These are phyloP conservation scores for Leucogyrophana mollusca DNA, from an alignment of 768 basidiomycete species.

Conservation along the genomic window DNA sequence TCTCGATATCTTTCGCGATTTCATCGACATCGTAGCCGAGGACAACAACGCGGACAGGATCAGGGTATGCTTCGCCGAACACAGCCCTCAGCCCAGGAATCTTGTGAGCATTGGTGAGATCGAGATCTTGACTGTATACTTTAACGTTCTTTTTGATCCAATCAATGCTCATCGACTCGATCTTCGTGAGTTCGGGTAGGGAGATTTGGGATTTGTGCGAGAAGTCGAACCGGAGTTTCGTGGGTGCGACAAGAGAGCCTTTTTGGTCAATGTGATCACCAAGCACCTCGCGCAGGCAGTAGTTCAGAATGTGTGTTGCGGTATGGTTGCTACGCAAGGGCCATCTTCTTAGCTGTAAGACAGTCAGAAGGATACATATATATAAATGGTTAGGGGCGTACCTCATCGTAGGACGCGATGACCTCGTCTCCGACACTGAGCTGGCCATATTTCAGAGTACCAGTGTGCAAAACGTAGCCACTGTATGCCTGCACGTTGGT, in stretches of 20 bases:
- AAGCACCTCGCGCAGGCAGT: slow-evolving; percentile 84
- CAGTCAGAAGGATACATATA: neutral
- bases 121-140: slow-evolving; percentile 86
- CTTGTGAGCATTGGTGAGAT: slow-evolving; percentile 72
- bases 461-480: slow-evolving; percentile 94
- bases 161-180: slow-evolving; percentile 79
- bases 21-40: slow-evolving; percentile 87
- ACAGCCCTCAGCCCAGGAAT: slow-evolving; percentile 96
- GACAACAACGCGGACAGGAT: slow-evolving; percentile 94
- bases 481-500: slow-evolving; percentile 91
- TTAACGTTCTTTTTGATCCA: slow-evolving; percentile 91
- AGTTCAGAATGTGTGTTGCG: slow-evolving; percentile 98
- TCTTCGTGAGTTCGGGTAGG: slow-evolving; percentile 72
- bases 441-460: slow-evolving; percentile 84
- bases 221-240: slow-evolving; percentile 97
- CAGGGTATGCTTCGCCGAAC: slow-evolving; percentile 97
- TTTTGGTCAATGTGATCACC: slow-evolving; percentile 99
- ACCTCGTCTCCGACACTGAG: slow-evolving; percentile 79
- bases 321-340: slow-evolving; percentile 98
- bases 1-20: slow-evolving; percentile 80
- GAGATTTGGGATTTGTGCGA: slow-evolving; percentile 90
- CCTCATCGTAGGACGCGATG: slow-evolving; percentile 91
- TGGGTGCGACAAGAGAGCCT: slow-evolving; percentile 94
- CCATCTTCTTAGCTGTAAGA: slow-evolving; percentile 81
- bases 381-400: slow-evolving; percentile 29